Evolutionary conservation across 257 asterid genomes (phyloP), one percentile per base, ranked within the genome.

Genomic region (Oldenlandia corymbosa): DNA sequence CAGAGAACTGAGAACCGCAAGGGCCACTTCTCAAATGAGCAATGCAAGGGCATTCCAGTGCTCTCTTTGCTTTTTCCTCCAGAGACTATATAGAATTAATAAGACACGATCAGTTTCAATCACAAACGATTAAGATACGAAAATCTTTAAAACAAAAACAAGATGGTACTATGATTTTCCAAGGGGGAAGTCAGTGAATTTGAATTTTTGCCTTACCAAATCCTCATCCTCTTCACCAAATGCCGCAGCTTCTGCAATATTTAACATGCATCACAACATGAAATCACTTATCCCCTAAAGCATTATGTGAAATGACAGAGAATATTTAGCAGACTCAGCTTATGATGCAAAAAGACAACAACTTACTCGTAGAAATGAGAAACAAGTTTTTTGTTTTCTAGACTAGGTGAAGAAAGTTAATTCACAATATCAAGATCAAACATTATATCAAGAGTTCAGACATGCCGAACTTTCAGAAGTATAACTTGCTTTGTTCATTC

Each of bases 1-100:
- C 82, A 0, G 99, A 92, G 59, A 92, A 92, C 67, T 77, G 97
- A 66, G 59, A 30, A 5, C 99, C 96, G 49, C 98, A 92, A 9
- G 93, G 93, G 14, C 98, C 93, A 45, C 62, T 70, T 41, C 86
- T 73, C 71, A 92, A 71, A 70, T 82, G 79, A 45, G 97, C 88
- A 52, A 91, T 76, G 75, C 97, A 92, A 27, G 99, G 99, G 77
- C 99, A 92, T 41, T 89, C 96, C 55, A 92, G 65, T 60, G 99
- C 97, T 71, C 76, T 84, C 60, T 84, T 84, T 50, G 95, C 98
- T 75, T 83, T 83, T 48, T 66, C 93, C 42, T 92, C 95, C 11
- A 69, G 73, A 24, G 97, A 82, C 70, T 73, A 67, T 5, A 48
- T 13, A 31, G 4, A 6, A 28, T 42, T 54, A 21, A 56, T 57